Conservation (phyloP, 2,329 filamentous ascomycete genomes). For the Curvularia sp. region DNA sequence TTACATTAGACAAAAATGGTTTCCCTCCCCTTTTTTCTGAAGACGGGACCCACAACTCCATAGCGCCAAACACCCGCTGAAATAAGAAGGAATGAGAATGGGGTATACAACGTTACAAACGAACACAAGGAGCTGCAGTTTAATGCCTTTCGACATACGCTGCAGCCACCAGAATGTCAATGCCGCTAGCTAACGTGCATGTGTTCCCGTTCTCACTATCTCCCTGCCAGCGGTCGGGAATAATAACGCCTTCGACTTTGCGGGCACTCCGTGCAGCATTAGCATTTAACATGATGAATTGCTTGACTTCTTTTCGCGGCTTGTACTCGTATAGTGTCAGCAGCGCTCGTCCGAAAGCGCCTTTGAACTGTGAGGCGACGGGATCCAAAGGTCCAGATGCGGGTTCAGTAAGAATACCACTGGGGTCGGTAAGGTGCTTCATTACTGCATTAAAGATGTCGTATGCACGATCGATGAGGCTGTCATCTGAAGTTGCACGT, state of each 20-base stretch:
- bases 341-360: conserved; percentile 47
- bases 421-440: conserved; percentile 27
- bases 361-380: conserved; percentile 48
- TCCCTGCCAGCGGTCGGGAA: conserved; percentile 67
- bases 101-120: conserved; percentile 18
- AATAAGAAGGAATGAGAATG: not conserved
- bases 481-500: conserved; percentile 50
- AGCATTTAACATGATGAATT: conserved; percentile 46
- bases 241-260: conserved; percentile 51
- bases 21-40: not conserved
- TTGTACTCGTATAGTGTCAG: conserved; percentile 39
- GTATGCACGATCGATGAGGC: conserved; percentile 34
- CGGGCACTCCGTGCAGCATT: conserved; percentile 41
- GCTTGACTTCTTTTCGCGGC: conserved; percentile 28
- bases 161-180: conserved; percentile 69
- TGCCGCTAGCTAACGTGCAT: conserved; percentile 67
- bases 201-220: conserved; percentile 59
- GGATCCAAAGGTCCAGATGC: conserved; percentile 32
- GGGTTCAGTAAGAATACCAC: conserved; percentile 46
- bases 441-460: conserved; percentile 40
- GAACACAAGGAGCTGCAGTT: not conserved
- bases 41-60: not conserved
- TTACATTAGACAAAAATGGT: conserved; percentile 11
- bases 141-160: conserved; percentile 19
- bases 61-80: conserved; percentile 8